phyloP scores from a whole-genome alignment of 202 grass and related monocot species.

The Tripidium arundinaceum region DNA sequence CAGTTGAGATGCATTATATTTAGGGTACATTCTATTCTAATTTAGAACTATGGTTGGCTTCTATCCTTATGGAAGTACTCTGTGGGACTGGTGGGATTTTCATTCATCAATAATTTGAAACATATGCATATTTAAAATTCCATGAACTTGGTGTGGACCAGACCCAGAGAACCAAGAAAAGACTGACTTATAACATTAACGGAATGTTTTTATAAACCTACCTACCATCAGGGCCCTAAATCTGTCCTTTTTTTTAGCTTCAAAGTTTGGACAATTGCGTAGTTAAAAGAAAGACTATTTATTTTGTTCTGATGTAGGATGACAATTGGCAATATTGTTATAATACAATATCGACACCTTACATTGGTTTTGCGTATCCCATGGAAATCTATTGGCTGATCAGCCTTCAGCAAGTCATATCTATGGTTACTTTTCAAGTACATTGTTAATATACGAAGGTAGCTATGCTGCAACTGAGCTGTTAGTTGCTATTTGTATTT shows the following conservation, averaged over 20 bases:
- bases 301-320: slow-evolving; percentile 6
- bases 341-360: background rate
- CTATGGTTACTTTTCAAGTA: background rate
- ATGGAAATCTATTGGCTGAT: background rate
- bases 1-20: background rate
- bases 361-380: background rate
- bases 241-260: background rate
- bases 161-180: background rate
- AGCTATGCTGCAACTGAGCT: slow-evolving; percentile 7
- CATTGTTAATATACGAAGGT: background rate
- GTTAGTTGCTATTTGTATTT: background rate
- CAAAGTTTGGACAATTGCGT: background rate
- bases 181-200: background rate
- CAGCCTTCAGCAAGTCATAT: background rate
- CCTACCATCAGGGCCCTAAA: background rate
- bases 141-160: background rate
- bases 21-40: background rate
- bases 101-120: background rate
- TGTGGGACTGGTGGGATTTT: background rate
- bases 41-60: background rate
- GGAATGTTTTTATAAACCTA: background rate
- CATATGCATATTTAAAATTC: background rate
- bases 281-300: background rate
- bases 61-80: background rate
- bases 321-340: background rate